Percentiles rank a stretch among this genome's conserved stretches.
These are phyloP conservation scores for Piper longum DNA, from an alignment of 164 flowering plant genomes.

Conservation along the genomic window DNA sequence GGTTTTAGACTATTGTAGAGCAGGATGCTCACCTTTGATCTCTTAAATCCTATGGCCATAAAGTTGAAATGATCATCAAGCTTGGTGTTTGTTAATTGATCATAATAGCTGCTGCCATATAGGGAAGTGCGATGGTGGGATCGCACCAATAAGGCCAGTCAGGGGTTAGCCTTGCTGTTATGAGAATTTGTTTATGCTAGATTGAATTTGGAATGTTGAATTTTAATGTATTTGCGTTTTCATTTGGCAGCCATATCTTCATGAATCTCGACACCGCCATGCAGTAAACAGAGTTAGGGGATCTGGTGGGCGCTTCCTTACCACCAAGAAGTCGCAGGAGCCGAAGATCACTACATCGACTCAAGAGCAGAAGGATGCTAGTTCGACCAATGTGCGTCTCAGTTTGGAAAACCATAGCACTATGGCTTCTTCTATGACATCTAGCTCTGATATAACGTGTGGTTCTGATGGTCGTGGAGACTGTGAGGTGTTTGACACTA, in stretches of 20 bases:
- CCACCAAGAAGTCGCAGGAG: slow-evolving; percentile 38
- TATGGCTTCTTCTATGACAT: slow-evolving; percentile 15
- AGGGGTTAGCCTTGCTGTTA: not conserved
- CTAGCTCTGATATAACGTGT: slow-evolving; percentile 18
- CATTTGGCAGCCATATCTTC: slow-evolving; percentile 59
- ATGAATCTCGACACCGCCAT: slow-evolving; percentile 81
- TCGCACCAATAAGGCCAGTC: no score
- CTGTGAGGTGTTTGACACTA: slow-evolving; percentile 20
- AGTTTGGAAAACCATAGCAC: slow-evolving; percentile 10
- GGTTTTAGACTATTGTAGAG: no score
- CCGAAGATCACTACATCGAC: slow-evolving; percentile 7
- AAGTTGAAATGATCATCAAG: no score
- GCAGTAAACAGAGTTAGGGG: slow-evolving; percentile 76
- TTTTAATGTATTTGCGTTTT: not conserved
- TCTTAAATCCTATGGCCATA: no score
- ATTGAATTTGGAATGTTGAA: not conserved
- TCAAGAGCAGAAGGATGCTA: slow-evolving; percentile 4
- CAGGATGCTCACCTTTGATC: no score
- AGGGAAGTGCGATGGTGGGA: no score
- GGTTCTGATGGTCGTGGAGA: slow-evolving; percentile 13
- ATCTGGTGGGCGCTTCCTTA: slow-evolving; percentile 77
- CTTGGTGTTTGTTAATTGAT: no score
- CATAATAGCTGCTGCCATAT: no score
- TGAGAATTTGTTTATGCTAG: not conserved
- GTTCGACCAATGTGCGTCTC: slow-evolving; percentile 8